Conservation (phyloP, 805 yeast species). For the Suhomyces sp. region DNA sequence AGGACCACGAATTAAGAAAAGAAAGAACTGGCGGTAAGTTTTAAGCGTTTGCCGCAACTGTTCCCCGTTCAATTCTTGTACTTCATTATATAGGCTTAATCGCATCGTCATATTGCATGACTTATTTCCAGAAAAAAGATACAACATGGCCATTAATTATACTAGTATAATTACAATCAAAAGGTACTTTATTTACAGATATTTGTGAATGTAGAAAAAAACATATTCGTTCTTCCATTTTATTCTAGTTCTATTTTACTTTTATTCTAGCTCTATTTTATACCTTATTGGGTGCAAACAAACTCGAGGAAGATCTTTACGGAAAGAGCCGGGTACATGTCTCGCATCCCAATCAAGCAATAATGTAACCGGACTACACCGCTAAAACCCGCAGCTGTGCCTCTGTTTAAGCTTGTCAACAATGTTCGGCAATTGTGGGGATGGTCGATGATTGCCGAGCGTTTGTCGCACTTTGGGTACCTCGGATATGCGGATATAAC, state of each 20-base stretch:
- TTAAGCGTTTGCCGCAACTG: slow-evolving; percentile 24
- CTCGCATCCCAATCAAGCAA: background rate
- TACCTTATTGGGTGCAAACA: no score
- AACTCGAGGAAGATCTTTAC: background rate
- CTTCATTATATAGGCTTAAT: background rate
- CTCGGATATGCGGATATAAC: background rate
- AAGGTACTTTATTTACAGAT: background rate
- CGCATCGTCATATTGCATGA: background rate
- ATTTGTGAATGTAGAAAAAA: no score
- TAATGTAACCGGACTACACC: background rate
- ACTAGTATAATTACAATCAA: slow-evolving; percentile 12
- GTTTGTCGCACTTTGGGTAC: background rate
- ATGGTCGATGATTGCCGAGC: no score
- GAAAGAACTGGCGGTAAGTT: slow-evolving; percentile 74
- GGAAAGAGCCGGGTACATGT: background rate
- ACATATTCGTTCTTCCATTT: no score
- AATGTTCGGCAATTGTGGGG: background rate
- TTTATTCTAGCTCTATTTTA: no score
- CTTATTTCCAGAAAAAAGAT: background rate
- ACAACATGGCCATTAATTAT: background rate
- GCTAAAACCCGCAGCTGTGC: background rate
- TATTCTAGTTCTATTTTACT: no score
- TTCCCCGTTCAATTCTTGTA: background rate
- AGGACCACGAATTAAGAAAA: slow-evolving; percentile 63
- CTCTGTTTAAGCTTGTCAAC: background rate